A percentile compares a stretch with the other conserved stretches of the same genome.
phyloP scores from a whole-genome alignment of 2,329 filamentous ascomycete genomes.

The Colletotrichum costaricense region DNA sequence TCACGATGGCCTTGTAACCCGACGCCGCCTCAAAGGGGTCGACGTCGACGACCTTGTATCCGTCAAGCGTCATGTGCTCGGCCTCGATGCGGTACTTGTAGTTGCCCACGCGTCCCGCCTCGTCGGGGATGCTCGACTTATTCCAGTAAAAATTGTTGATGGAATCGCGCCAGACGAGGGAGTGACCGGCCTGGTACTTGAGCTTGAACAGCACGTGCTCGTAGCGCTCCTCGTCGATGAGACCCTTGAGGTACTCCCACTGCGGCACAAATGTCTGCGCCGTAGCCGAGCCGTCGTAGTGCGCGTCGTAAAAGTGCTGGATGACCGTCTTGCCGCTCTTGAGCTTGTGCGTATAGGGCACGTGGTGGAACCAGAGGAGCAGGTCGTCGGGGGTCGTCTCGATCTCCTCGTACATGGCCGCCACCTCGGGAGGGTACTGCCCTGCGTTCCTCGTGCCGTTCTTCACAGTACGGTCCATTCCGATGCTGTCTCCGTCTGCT shows the following conservation, averaged over 20 bases:
- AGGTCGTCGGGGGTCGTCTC: constrained; percentile 75
- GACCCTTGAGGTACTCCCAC: constrained; percentile 66
- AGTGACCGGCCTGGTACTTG: constrained; percentile 75
- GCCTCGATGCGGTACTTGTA: constrained; percentile 77
- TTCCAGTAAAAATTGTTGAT: constrained; percentile 74
- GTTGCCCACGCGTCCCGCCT: constrained; percentile 64
- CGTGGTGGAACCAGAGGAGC: constrained; percentile 80
- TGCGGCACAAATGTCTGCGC: constrained; percentile 66
- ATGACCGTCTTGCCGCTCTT: constrained; percentile 75
- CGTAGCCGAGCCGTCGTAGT: constrained; percentile 68
- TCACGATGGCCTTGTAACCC: constrained; percentile 65
- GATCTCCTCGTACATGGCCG: constrained; percentile 67
- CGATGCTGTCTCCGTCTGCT: constrained; percentile 68
- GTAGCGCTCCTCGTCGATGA: constrained; percentile 70
- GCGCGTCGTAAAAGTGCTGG: constrained; percentile 74
- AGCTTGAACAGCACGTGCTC: constrained; percentile 69
- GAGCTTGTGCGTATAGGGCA: constrained; percentile 72
- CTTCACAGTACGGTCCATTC: constrained; percentile 77
- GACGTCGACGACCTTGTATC: constrained; percentile 66
- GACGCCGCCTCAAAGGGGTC: constrained; percentile 69
- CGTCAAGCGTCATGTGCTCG: constrained; percentile 70
- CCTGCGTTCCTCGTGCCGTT: constrained; percentile 76
- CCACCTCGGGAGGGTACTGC: constrained; percentile 73
- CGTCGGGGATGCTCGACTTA: constrained; percentile 70
- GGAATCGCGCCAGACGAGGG: constrained; percentile 77